Conservation (phyloP, 31 red algal genomes). For the Porphyra umbilicalis region DNA sequence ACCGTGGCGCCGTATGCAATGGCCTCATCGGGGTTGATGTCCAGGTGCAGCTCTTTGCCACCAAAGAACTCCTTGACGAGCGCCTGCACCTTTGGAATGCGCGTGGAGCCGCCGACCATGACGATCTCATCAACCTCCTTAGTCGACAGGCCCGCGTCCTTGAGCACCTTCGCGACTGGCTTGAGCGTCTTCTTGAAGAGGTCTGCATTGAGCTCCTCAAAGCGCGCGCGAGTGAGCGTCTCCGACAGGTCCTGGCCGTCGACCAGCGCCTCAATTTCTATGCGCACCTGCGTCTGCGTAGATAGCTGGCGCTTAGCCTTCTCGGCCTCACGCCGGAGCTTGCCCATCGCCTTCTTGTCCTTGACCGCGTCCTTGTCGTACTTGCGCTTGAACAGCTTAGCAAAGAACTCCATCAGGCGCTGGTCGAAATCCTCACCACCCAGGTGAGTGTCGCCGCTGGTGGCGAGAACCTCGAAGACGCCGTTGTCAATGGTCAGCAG, state of each 20-base stretch:
- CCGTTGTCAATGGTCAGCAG: conserved; percentile 82
- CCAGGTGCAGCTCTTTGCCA: conserved; percentile 78
- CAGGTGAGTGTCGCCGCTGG: conserved; percentile 91
- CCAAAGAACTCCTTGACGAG: conserved; percentile 84
- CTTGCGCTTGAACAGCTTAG: conserved; percentile 75
- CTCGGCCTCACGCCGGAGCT: conserved; percentile 80
- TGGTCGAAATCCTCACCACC: conserved; percentile 99
- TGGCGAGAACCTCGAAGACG: conserved; percentile 92
- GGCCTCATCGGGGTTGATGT: conserved; percentile 98
- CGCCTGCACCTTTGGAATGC: conserved; percentile 91
- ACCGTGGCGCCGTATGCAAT: conserved; percentile 94
- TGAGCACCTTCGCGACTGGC: conserved; percentile 67
- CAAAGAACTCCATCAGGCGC: conserved; percentile 78
- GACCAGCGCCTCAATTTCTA: conserved; percentile 79
- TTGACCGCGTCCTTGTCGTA: conserved; percentile 69
- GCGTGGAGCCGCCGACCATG: conserved; percentile 89
- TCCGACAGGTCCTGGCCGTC: conserved; percentile 79
- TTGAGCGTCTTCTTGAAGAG: conserved; percentile 93
- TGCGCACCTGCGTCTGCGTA: conserved; percentile 72
- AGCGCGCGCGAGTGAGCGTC: conserved; percentile 80
- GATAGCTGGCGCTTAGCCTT: conserved; percentile 90
- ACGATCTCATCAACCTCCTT: conserved; percentile 87
- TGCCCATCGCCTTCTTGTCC: conserved; percentile 70
- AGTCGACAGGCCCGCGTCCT: conserved; percentile 69
- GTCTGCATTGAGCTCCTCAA: conserved; percentile 85